A percentile compares a stretch with the other conserved stretches of the same genome.
phyloP scores from a whole-genome alignment of 2,329 filamentous ascomycete genomes.

The Laburnicola sp. region DNA sequence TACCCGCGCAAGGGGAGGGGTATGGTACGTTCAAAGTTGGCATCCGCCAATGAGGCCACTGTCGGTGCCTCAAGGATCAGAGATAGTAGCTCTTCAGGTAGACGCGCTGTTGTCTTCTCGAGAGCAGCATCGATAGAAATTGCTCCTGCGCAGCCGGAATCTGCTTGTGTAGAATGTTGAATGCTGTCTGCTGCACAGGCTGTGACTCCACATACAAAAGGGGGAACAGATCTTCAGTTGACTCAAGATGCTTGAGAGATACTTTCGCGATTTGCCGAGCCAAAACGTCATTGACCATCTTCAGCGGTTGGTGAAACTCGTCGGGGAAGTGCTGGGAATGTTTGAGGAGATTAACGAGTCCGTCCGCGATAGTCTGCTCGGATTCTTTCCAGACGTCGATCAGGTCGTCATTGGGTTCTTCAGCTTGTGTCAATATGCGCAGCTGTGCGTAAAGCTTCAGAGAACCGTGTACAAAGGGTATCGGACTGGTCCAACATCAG shows the following conservation, averaged over 20 bases:
- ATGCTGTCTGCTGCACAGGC: constrained; percentile 78
- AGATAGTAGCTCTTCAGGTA: constrained; percentile 84
- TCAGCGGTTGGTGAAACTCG: constrained; percentile 65
- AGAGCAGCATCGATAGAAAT: constrained; percentile 76
- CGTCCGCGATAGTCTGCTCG: constrained; percentile 58
- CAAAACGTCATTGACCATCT: constrained; percentile 75
- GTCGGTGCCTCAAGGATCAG: constrained; percentile 78
- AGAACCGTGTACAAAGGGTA: constrained; percentile 69
- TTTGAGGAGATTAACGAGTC: constrained; percentile 67
- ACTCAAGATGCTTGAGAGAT: constrained; percentile 62
- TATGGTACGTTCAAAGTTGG: constrained; percentile 65
- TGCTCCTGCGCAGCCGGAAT: constrained; percentile 79
- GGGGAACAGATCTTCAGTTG: constrained; percentile 71
- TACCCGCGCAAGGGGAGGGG: constrained; percentile 75
- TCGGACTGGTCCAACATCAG: constrained; percentile 21
- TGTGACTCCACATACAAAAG: constrained; percentile 75
- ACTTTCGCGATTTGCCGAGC: constrained; percentile 69
- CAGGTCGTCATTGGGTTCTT: constrained; percentile 83
- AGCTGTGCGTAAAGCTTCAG: constrained; percentile 70
- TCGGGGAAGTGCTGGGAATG: constrained; percentile 54
- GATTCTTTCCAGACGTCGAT: constrained; percentile 70
- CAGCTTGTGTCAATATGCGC: constrained; percentile 56
- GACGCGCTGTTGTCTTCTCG: constrained; percentile 69
- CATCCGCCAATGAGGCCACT: constrained; percentile 66
- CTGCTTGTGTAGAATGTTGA: constrained; percentile 76